Base-by-base conservation (phyloP, 495 filamentous ascomycete species). In the Podospora comata region DNA sequence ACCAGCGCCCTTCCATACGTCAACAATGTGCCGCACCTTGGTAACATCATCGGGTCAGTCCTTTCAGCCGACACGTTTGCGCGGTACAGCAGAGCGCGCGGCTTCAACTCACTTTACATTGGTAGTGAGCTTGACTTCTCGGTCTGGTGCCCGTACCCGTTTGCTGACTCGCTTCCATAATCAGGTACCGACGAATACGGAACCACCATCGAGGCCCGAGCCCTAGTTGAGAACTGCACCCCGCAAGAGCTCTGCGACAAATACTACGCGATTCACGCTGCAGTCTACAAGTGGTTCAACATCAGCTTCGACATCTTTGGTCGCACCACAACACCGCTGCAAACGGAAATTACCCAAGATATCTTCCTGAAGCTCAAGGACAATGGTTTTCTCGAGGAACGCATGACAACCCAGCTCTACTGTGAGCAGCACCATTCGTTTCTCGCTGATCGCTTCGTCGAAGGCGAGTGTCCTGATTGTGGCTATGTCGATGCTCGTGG, bases 21-120 rank as follows among this genome's bases (percentile, higher is more conserved):
- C 60, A 97, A 97, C 81, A 96, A 96, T 77, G 91, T 94, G 15
- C 94, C 93, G 62, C 93, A 96, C 80, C 83, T 96, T 73, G 93
- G 93, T 61, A 97, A 97, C 77, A 88, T 97, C 65, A 85, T 97
- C 65, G 93, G 93, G 16, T 60, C 39, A 19, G 32, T 60, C 15
- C 85, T 97, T 70, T 89, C 86, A 68, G 90, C 90, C 44, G 91
- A 94, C 80, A 70, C 62, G 55, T 96, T 92, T 74, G 81, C 76
- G 9, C 70, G 78, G 64, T 80, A 73, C 71, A 75, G 77, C 74
- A 77, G 78, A 66, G 68, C 76, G 48, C 74, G 77, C 64, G 75
- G 74, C 39, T 62, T 75, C 54, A 88, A 72, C 80, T 85, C 71
- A 19, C 54, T 69, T 30, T 69, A 83, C 71, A 78, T 90, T 67